Evolutionary conservation across 2,329 filamentous ascomycete species (phyloP), one percentile per base, ranked within the genome.

Genomic region (Aspergillus quadrilineatus): DNA sequence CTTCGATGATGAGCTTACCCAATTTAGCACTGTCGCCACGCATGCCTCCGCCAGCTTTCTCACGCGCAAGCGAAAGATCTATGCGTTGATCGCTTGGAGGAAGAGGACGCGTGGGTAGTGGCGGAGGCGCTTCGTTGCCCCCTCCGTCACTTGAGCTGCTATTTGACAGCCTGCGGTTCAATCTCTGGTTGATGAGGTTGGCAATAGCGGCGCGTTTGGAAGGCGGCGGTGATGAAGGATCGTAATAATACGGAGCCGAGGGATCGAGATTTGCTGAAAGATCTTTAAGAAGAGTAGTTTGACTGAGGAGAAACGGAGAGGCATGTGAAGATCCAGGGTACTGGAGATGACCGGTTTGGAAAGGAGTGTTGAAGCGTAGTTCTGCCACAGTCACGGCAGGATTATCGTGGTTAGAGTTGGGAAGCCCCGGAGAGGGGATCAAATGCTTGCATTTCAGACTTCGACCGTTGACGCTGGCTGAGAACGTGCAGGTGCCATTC

Each of bases 21-120:
- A 99, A 78, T 77, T 99, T 99, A 3, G 91, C 92, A 67, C 90
- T 85, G 71, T 90, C 92, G 0, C 93, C 93, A 44, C 88, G 83
- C 68, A 89, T 88, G 0, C 93, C 93, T 22, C 93, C 93, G 1
- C 93, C 93, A 0, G 92, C 92, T 55, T 83, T 85, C 73, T 97
- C 93, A 61, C 85, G 84, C 0, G 92, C 93, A 0, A 97, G 79
- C 22, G 85, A 88, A 2, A 94, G 71, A 68, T 93, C 89, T 52
- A 93, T 77, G 63, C 82, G 70, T 17, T 79, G 74, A 32, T 76
- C 70, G 34, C 75, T 61, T 36, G 57, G 62, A 14, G 60, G 61
- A 9, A 58, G 61, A 45, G 59, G 61, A 45, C 57, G 61, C 12
- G 53, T 80, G 60, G 60, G 54, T 8, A 29, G 42, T 17, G 29